These are phyloP conservation scores for Lentinula sp. DNA, from an alignment of 768 basidiomycete species.

Conservation along the genomic window DNA sequence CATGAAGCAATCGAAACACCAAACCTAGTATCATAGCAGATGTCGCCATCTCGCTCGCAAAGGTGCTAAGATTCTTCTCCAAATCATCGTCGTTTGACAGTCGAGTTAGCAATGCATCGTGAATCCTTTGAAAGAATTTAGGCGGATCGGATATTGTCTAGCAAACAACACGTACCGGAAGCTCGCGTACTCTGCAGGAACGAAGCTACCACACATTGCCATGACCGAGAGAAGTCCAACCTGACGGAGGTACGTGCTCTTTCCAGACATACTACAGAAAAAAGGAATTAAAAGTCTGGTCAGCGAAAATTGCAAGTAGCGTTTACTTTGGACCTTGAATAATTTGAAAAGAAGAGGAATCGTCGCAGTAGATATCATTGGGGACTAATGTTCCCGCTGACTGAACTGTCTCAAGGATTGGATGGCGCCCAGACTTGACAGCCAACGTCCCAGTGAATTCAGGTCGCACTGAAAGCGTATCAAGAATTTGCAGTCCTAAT, in stretches of 20 bases:
- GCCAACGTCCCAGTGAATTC: constrained; percentile 89
- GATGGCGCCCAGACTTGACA: constrained; percentile 85
- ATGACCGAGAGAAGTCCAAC: constrained; percentile 77
- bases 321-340: constrained; percentile 87
- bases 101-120: constrained; percentile 79
- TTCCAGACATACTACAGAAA: constrained; percentile 40
- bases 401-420: constrained; percentile 73
- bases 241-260: constrained; percentile 91
- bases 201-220: constrained; percentile 88
- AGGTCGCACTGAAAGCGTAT: constrained; percentile 59
- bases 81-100: constrained; percentile 93
- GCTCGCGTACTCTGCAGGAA: constrained; percentile 91
- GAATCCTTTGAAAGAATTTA: constrained; percentile 40
- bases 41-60: constrained; percentile 91
- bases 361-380: constrained; percentile 88
- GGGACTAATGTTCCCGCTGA: constrained; percentile 67
- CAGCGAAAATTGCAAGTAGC: background rate
- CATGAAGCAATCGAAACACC: background rate
- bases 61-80: constrained; percentile 87
- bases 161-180: constrained; percentile 46
- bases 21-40: constrained; percentile 86
- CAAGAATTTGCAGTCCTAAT: too few species aligned
- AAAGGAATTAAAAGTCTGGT: too few species aligned
- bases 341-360: constrained; percentile 82
- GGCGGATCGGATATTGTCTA: background rate